A percentile compares a stretch with the other conserved stretches of the same genome.
Evolutionary conservation across 768 basidiomycete species (phyloP).

Genomic region (Russula emetica): DNA sequence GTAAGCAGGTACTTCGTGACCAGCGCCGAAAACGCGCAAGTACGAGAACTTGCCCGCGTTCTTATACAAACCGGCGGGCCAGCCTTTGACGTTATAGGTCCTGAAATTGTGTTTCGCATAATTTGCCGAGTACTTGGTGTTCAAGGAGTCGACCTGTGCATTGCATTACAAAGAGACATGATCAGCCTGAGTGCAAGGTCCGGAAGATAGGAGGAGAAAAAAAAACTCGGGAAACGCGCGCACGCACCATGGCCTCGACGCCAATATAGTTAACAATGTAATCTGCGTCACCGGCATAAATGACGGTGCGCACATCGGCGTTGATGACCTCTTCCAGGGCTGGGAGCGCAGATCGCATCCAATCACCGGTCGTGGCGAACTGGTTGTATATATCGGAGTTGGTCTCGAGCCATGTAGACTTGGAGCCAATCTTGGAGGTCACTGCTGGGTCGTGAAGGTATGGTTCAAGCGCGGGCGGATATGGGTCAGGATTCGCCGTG

Average conservation of each 20-base stretch:
- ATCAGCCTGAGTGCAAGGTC: background rate
- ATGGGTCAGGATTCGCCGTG: slow-evolving; percentile 42
- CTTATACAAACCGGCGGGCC: slow-evolving; percentile 50
- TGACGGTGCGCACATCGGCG: slow-evolving; percentile 50
- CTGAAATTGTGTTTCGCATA: slow-evolving; percentile 44
- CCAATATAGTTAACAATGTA: slow-evolving; percentile 54
- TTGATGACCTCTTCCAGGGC: slow-evolving; percentile 54
- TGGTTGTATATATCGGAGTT: slow-evolving; percentile 40
- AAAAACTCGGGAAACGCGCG: background rate
- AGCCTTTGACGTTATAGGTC: slow-evolving; percentile 49
- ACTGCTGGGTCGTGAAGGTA: slow-evolving; percentile 34
- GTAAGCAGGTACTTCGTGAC: slow-evolving; percentile 37
- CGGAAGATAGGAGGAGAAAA: background rate
- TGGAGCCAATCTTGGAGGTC: slow-evolving; percentile 41
- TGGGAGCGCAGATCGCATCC: slow-evolving; percentile 44
- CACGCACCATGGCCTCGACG: slow-evolving; percentile 52
- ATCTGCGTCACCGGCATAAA: slow-evolving; percentile 60
- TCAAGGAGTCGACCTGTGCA: slow-evolving; percentile 43
- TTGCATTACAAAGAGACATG: background rate
- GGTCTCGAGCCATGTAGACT: slow-evolving; percentile 42
- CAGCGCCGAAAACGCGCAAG: slow-evolving; percentile 47
- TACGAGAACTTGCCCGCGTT: slow-evolving; percentile 57
- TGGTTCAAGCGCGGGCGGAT: slow-evolving; percentile 42
- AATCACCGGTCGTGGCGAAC: slow-evolving; percentile 51
- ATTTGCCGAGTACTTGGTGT: slow-evolving; percentile 44